Conservation (phyloP, 768 basidiomycete species). For the Holtermanniella nyarrowii region DNA sequence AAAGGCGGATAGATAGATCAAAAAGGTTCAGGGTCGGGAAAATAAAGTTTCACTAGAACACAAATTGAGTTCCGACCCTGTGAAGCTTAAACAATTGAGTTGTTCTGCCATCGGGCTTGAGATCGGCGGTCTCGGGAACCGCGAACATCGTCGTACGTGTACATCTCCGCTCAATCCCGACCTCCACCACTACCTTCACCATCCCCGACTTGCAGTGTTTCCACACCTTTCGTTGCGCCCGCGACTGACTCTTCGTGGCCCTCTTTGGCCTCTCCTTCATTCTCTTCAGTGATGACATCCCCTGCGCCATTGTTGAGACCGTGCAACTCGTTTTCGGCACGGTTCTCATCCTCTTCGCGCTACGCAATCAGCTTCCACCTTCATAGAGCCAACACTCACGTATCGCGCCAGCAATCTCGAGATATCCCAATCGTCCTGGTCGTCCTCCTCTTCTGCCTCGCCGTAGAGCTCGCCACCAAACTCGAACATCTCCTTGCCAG, state of each 20-base stretch:
- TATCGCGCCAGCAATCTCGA: constrained; percentile 35
- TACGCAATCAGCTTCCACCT: constrained; percentile 6
- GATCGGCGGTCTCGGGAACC: too few species aligned
- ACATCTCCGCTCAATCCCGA: background rate
- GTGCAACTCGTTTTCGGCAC: background rate
- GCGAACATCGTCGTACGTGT: too few species aligned
- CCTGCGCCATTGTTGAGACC: background rate
- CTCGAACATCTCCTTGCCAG: constrained; percentile 81
- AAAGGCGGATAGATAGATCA: too few species aligned
- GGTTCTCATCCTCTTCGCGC: constrained; percentile 23
- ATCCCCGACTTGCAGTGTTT: background rate
- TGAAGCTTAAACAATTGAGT: too few species aligned
- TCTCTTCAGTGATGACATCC: background rate
- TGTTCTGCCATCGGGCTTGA: too few species aligned
- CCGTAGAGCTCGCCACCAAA: constrained; percentile 33
- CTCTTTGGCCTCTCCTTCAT: background rate
- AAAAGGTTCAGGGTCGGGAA: too few species aligned
- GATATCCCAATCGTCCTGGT: constrained; percentile 41
- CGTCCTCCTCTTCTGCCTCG: constrained; percentile 33
- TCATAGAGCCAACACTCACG: constrained; percentile 9
- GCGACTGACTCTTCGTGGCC: constrained; percentile 3
- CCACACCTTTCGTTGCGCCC: constrained; percentile 2
- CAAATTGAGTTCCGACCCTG: too few species aligned
- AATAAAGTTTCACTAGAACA: too few species aligned
- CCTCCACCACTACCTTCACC: background rate